Evolutionary conservation across 1,284 basidiomycete genomes (phyloP).

Genomic region (Heterobasidion occidentale): DNA sequence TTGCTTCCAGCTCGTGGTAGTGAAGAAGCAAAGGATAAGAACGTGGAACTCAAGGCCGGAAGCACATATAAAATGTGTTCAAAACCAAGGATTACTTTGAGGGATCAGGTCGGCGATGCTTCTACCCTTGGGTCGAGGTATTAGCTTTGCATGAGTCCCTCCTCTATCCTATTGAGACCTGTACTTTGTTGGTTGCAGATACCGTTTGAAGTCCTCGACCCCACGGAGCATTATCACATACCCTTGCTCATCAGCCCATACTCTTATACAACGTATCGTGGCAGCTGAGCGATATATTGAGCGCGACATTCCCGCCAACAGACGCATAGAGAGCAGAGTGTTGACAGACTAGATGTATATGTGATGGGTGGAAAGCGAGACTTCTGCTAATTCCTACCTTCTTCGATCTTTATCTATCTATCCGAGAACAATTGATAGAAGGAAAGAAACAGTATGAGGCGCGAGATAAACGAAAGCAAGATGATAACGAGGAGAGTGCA

Average conservation of each 20-base stretch:
- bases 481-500: not conserved
- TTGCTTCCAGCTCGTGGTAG: conserved; percentile 43
- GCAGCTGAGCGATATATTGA: conserved; percentile 43
- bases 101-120: conserved; percentile 50
- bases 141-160: conserved; percentile 9
- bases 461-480: not conserved
- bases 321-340: not conserved
- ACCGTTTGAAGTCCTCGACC: conserved; percentile 61
- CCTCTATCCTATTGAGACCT: not conserved
- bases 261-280: conserved; percentile 89
- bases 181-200: conserved; percentile 42
- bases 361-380: not conserved
- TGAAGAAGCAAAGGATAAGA: conserved; percentile 32
- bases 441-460: not conserved
- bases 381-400: not conserved
- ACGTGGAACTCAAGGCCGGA: conserved; percentile 32
- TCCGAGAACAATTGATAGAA: not conserved
- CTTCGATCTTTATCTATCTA: not conserved
- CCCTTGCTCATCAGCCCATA: conserved; percentile 88
- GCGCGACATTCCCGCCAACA: no score
- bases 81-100: conserved; percentile 80
- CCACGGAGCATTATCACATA: conserved; percentile 83
- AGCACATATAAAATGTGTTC: conserved; percentile 84
- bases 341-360: not conserved
- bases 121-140: conserved; percentile 89